Percentiles rank a stretch among this genome's conserved stretches.
Evolutionary conservation across 495 filamentous ascomycete genomes (phyloP).

Genomic region (Pyrenula aspistea): DNA sequence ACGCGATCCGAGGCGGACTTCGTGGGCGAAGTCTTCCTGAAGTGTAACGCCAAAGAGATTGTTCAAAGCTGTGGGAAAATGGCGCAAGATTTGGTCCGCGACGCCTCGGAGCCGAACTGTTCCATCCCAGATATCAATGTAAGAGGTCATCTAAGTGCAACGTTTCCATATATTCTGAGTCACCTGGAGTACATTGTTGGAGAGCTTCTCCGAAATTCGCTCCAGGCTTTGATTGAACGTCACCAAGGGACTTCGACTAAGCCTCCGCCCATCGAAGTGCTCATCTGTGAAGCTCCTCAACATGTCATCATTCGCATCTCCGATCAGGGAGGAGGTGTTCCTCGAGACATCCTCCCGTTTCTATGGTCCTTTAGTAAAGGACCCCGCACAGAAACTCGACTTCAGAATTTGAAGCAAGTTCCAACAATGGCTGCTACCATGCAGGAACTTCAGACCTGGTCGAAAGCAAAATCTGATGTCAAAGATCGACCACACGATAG

Average conservation of each 20-base stretch:
- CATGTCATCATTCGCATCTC: conserved; percentile 96
- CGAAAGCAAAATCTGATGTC: conserved; percentile 14
- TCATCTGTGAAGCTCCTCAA: conserved; percentile 86
- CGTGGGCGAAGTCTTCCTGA: conserved; percentile 90
- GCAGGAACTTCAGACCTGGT: conserved; percentile 57
- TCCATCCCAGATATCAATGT: conserved; percentile 73
- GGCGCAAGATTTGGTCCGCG: conserved; percentile 52
- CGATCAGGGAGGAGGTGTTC: conserved; percentile 88
- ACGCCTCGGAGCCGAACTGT: conserved; percentile 56
- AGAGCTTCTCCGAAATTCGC: conserved; percentile 87
- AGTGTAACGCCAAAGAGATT: conserved; percentile 84
- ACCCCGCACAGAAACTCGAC: conserved; percentile 53
- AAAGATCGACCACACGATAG: conserved; percentile 24
- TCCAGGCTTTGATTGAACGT: conserved; percentile 80
- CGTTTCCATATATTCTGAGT: conserved; percentile 90
- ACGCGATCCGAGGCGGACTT: conserved; percentile 64
- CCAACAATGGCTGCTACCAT: conserved; percentile 91
- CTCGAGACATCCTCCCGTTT: conserved; percentile 70
- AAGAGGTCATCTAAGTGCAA: conserved; percentile 74
- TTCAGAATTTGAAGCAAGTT: conserved; percentile 75
- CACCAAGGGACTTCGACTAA: conserved; percentile 24
- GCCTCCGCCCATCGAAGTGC: conserved; percentile 79
- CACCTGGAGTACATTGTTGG: conserved; percentile 96
- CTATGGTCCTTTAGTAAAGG: conserved; percentile 96
- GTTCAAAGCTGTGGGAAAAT: conserved; percentile 70